Percentiles rank a stretch among this genome's conserved stretches.
phyloP scores from a whole-genome alignment of 345 rosid species.

The Rhizophora mangle region DNA sequence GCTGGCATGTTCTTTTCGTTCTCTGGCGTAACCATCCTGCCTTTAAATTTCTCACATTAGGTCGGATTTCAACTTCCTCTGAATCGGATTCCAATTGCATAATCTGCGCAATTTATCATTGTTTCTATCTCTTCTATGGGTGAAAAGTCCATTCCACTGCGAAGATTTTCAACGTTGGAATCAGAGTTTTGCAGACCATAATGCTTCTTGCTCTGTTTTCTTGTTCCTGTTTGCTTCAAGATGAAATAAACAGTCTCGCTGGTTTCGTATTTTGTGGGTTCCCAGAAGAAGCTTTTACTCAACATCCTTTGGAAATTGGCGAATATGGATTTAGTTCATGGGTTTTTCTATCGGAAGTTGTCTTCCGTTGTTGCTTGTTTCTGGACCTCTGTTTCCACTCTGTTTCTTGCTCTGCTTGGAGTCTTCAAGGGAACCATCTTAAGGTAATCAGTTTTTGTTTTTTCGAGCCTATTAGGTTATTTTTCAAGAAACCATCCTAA shows the following conservation, averaged over 20 bases:
- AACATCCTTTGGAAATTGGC: constrained; percentile 22
- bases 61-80: constrained; percentile 52
- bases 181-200: constrained; percentile 29
- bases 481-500: background rate
- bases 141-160: constrained; percentile 51
- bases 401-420: constrained; percentile 41
- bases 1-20: constrained; percentile 71
- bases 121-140: constrained; percentile 34
- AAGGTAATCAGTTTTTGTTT: background rate
- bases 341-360: constrained; percentile 29
- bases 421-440: constrained; percentile 29
- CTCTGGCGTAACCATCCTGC: constrained; percentile 15
- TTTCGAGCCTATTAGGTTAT: too few relatives aligned
- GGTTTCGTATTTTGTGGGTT: constrained; percentile 30
- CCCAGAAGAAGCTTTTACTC: constrained; percentile 18
- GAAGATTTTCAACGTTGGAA: constrained; percentile 41
- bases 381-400: constrained; percentile 43
- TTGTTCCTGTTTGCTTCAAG: constrained; percentile 33
- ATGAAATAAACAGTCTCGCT: constrained; percentile 34
- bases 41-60: constrained; percentile 37
- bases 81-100: constrained; percentile 20
- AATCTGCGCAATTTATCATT: constrained; percentile 23
- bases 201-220: constrained; percentile 27
- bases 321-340: constrained; percentile 35
- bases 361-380: constrained; percentile 30